These are phyloP conservation scores for Platanthera zijinensis DNA, from an alignment of 106 monocot genomes.

Conservation along the genomic window DNA sequence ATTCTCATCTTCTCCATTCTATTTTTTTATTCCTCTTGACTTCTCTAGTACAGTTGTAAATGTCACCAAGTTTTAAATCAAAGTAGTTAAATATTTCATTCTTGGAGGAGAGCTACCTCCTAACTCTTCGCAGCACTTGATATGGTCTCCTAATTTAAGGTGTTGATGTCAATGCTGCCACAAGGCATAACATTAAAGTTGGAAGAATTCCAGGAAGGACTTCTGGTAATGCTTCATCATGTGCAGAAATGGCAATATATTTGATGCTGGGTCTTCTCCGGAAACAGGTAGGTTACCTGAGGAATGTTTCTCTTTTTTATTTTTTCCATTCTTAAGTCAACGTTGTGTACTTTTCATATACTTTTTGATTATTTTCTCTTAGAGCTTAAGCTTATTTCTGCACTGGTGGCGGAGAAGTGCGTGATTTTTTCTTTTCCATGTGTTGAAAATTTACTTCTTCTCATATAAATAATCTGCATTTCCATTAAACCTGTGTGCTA, in stretches of 20 bases:
- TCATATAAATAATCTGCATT: neutral
- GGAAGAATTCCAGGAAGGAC: conserved; percentile 76
- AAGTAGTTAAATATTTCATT: neutral
- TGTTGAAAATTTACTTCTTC: neutral
- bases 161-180: conserved; percentile 82
- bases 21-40: neutral
- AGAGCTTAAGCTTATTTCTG: neutral
- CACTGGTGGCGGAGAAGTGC: neutral
- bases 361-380: neutral
- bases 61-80: neutral
- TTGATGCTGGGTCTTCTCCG: conserved; percentile 86
- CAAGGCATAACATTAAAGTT: conserved; percentile 74
- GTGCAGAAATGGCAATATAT: conserved; percentile 97
- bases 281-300: conserved; percentile 57
- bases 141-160: conserved; percentile 30
- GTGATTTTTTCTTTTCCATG: neutral
- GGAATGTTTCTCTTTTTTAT: neutral
- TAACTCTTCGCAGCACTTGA: neutral
- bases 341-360: neutral
- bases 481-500: neutral
- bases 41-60: neutral
- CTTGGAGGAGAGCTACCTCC: neutral
- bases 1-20: neutral
- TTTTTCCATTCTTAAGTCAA: neutral
- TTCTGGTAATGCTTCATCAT: conserved; percentile 74